Evolutionary conservation across 495 filamentous ascomycete species (phyloP).

Genomic region (Xylaria grammica): DNA sequence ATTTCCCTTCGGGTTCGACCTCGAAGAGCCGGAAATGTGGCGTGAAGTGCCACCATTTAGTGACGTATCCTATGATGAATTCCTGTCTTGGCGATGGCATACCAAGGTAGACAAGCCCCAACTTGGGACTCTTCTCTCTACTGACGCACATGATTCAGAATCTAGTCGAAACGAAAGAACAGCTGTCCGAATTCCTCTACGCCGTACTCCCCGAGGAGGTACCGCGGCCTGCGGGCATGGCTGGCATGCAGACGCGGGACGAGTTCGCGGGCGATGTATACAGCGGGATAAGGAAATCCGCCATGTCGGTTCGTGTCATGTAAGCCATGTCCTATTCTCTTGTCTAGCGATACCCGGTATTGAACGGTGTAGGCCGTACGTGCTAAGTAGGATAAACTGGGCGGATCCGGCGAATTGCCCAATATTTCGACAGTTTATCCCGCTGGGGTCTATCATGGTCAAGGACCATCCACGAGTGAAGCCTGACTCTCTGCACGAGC

Average conservation of each 20-base stretch:
- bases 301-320: constrained; percentile 60
- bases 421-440: constrained; percentile 59
- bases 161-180: constrained; percentile 25
- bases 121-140: background rate
- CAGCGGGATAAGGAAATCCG: constrained; percentile 51
- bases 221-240: constrained; percentile 36
- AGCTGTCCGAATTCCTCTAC: constrained; percentile 36
- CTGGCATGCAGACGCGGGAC: constrained; percentile 47
- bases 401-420: constrained; percentile 58
- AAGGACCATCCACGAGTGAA: constrained; percentile 52
- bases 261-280: constrained; percentile 58
- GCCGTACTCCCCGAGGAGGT: constrained; percentile 52
- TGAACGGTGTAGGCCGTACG: constrained; percentile 54
- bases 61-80: constrained; percentile 24
- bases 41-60: constrained; percentile 24
- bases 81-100: constrained; percentile 32
- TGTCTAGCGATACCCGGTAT: background rate
- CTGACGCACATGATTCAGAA: constrained; percentile 23
- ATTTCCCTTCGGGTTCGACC: background rate
- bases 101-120: constrained; percentile 23
- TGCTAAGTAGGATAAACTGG: constrained; percentile 61
- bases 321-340: constrained; percentile 29
- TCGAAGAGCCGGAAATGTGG: constrained; percentile 27
- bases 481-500: constrained; percentile 56
- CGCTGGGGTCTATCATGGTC: constrained; percentile 53